A percentile compares a stretch with the other conserved stretches of the same genome.
Conservation (phyloP, 768 basidiomycete species). For the Tylopilus sp. region DNA sequence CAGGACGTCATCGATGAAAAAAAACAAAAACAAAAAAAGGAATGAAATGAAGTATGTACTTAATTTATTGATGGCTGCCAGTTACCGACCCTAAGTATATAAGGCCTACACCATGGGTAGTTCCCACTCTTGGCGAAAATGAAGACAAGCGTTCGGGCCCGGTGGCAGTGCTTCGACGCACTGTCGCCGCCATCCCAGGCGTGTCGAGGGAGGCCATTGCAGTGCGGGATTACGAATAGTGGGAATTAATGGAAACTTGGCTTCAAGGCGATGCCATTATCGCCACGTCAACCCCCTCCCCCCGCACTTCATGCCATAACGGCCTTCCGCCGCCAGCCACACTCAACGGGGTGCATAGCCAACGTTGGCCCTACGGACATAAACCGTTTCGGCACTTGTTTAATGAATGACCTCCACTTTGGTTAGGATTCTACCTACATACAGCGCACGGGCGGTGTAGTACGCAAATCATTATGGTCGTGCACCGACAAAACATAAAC, state of each 20-base stretch:
- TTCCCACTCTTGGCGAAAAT: too few species aligned
- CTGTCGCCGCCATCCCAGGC: too few species aligned
- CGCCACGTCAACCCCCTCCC: neutral
- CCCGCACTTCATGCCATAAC: neutral
- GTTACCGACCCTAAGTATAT: too few species aligned
- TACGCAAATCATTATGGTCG: neutral
- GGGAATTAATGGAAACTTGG: neutral
- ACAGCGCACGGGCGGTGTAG: neutral
- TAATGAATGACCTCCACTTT: neutral
- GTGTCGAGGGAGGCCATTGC: conserved; percentile 5
- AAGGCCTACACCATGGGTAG: too few species aligned
- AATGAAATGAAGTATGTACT: too few species aligned
- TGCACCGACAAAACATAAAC: neutral
- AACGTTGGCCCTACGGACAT: neutral
- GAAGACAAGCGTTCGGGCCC: conserved; percentile 6
- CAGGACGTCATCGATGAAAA: neutral
- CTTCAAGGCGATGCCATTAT: conserved; percentile 4
- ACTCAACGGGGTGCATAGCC: neutral
- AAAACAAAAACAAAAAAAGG: too few species aligned
- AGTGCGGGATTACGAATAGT: conserved; percentile 6
- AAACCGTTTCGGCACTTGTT: neutral
- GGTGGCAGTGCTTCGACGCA: conserved; percentile 8
- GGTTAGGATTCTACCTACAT: neutral
- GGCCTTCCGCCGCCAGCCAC: neutral
- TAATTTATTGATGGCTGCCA: too few species aligned